Evolutionary conservation across 257 asterid genomes (phyloP).

Genomic region (Verbascum thapsus): DNA sequence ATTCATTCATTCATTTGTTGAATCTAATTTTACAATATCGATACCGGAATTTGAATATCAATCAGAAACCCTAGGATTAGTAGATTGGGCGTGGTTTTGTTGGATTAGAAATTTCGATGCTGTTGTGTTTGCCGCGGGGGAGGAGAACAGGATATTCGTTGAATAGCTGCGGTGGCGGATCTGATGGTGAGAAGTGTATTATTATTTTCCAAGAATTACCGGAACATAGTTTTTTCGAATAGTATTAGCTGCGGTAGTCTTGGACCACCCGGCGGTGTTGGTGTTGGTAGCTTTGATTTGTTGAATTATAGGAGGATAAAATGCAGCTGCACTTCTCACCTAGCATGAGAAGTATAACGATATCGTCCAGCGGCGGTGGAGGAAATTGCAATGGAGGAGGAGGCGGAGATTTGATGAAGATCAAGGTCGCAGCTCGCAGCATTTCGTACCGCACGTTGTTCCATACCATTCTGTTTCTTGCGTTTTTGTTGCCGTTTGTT

Average conservation of each 20-base stretch:
- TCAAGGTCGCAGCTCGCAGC: slow-evolving; percentile 94
- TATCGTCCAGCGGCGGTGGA: slow-evolving; percentile 74
- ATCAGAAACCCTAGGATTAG: slow-evolving; percentile 43
- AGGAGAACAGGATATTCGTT: slow-evolving; percentile 37
- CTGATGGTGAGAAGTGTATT: slow-evolving; percentile 48
- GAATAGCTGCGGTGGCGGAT: slow-evolving; percentile 48
- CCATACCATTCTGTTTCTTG: slow-evolving; percentile 81
- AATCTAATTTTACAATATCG: background rate
- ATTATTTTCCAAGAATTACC: slow-evolving; percentile 33
- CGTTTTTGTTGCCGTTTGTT: slow-evolving; percentile 94
- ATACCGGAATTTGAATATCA: slow-evolving; percentile 23
- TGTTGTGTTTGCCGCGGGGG: slow-evolving; percentile 35
- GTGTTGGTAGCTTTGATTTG: slow-evolving; percentile 38
- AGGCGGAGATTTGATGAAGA: slow-evolving; percentile 87
- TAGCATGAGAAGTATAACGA: slow-evolving; percentile 99
- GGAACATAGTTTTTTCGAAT: slow-evolving; percentile 26
- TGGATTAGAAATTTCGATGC: slow-evolving; percentile 31
- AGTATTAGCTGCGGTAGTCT: slow-evolving; percentile 27
- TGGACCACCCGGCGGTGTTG: slow-evolving; percentile 34
- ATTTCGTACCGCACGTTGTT: slow-evolving; percentile 87
- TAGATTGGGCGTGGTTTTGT: slow-evolving; percentile 35
- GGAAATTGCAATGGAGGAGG: slow-evolving; percentile 58
- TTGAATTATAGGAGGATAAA: slow-evolving; percentile 36
- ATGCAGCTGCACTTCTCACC: slow-evolving; percentile 99
- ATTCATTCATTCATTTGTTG: slow-evolving; percentile 33